Percentiles rank a stretch among this genome's conserved stretches.
Conservation (phyloP, 768 basidiomycete species). For the Vararia minispora region DNA sequence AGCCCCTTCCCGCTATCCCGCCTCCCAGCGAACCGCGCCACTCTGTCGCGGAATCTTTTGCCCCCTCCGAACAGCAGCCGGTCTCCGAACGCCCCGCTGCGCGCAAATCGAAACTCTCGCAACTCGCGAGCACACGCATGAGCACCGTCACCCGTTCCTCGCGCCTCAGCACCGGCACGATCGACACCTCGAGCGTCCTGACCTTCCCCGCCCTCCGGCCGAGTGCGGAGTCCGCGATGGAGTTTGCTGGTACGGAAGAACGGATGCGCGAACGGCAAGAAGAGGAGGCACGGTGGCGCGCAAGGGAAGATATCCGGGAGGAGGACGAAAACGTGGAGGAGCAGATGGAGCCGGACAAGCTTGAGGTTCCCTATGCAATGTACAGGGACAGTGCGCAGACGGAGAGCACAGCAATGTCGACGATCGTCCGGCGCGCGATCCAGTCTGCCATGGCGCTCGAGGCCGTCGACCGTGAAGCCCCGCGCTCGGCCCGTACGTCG, state of each 20-base stretch:
- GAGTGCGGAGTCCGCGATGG: constrained; percentile 40
- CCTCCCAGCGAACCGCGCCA: constrained; percentile 22
- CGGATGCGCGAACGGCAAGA: too few relatives aligned
- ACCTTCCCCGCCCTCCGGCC: constrained; percentile 67
- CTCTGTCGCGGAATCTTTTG: constrained; percentile 7
- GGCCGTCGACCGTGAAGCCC: constrained; percentile 38
- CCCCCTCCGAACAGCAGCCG: constrained; percentile 6
- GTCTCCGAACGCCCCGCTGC: too few relatives aligned
- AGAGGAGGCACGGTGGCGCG: too few relatives aligned
- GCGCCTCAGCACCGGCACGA: constrained; percentile 18
- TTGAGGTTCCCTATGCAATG: too few relatives aligned
- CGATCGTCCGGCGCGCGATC: constrained; percentile 55
- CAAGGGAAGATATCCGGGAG: too few relatives aligned
- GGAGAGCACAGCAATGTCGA: constrained; percentile 47
- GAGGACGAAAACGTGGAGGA: too few relatives aligned
- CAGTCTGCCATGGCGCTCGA: constrained; percentile 57
- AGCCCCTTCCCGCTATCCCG: constrained; percentile 12
- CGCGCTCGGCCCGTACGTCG: too few relatives aligned
- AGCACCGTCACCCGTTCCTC: constrained; percentile 44
- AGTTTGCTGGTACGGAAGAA: too few relatives aligned
- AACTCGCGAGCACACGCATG: constrained; percentile 21
- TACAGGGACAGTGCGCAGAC: too few relatives aligned
- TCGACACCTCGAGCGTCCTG: constrained; percentile 50
- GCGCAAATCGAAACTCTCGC: constrained; percentile 53
- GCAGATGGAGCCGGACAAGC: too few relatives aligned